Evolutionary conservation across 2,329 filamentous ascomycete genomes (phyloP).

Genomic region (Sporothrix humicola): DNA sequence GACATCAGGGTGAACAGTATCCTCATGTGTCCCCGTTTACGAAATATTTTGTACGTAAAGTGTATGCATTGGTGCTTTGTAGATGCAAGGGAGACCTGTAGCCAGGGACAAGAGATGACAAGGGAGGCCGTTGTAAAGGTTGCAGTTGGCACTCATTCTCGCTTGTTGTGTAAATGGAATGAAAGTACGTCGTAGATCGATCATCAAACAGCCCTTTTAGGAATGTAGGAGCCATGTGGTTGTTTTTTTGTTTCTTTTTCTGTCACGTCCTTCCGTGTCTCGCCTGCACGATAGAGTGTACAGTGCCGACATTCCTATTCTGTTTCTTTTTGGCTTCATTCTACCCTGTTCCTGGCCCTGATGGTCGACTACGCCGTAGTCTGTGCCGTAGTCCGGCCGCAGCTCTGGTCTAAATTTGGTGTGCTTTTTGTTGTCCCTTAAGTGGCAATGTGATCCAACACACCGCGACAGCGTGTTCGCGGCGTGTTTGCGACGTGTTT

Average conservation of each 20-base stretch:
- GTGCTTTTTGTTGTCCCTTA: constrained; percentile 5
- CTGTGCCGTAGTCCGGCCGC: background rate
- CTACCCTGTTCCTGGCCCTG: background rate
- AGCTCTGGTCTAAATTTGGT: constrained; percentile 1
- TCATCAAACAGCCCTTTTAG: background rate
- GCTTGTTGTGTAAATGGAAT: background rate
- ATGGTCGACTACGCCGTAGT: background rate
- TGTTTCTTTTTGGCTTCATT: background rate
- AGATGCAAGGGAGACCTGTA: background rate
- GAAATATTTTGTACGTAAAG: constrained; percentile 21
- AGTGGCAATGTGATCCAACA: background rate
- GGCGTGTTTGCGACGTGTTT: background rate
- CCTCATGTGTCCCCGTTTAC: background rate
- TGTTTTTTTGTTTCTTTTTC: background rate
- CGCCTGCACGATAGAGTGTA: constrained; percentile 10
- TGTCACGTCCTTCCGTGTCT: background rate
- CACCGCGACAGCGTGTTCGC: constrained; percentile 1
- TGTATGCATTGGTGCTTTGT: background rate
- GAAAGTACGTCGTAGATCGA: background rate
- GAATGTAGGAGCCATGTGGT: constrained; percentile 1
- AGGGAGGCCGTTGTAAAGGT: background rate
- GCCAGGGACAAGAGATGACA: background rate
- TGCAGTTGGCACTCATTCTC: too few relatives aligned
- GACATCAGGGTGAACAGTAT: background rate
- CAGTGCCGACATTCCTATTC: background rate